Evolutionary conservation across 2,329 filamentous ascomycete genomes (phyloP).

Genomic region (Phaeosphaeria sp.): DNA sequence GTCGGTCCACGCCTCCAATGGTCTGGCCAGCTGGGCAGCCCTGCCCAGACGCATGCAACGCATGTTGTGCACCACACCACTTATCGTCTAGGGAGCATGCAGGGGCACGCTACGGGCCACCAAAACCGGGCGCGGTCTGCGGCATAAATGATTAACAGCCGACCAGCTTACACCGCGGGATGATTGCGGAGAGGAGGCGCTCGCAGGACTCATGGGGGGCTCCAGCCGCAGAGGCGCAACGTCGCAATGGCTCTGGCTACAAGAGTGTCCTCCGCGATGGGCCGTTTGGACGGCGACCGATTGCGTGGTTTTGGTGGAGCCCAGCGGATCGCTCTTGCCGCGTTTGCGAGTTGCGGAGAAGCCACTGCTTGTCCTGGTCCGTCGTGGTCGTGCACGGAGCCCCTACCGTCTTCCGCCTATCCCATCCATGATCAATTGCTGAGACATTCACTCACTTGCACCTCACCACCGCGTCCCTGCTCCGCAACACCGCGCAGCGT

Average conservation of each 20-base stretch:
- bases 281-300: constrained; percentile 7
- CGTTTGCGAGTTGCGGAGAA: constrained; percentile 31
- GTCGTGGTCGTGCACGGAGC: constrained; percentile 33
- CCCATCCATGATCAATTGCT: constrained; percentile 5
- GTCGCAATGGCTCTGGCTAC: background rate
- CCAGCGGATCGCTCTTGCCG: constrained; percentile 32
- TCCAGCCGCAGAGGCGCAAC: background rate
- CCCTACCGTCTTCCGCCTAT: constrained; percentile 18
- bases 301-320: constrained; percentile 17
- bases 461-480: constrained; percentile 10
- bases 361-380: constrained; percentile 21
- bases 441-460: constrained; percentile 14
- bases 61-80: constrained; percentile 17
- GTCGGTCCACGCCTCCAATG: background rate
- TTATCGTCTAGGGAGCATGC: constrained; percentile 18
- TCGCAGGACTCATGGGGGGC: background rate
- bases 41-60: constrained; percentile 9
- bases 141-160: background rate
- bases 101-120: constrained; percentile 13
- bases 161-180: background rate
- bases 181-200: background rate
- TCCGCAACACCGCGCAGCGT: constrained; percentile 9
- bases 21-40: background rate
- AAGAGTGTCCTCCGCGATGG: constrained; percentile 4
- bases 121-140: constrained; percentile 8